phyloP scores from a whole-genome alignment of 2,329 filamentous ascomycete genomes.

The Penicillium sp. region DNA sequence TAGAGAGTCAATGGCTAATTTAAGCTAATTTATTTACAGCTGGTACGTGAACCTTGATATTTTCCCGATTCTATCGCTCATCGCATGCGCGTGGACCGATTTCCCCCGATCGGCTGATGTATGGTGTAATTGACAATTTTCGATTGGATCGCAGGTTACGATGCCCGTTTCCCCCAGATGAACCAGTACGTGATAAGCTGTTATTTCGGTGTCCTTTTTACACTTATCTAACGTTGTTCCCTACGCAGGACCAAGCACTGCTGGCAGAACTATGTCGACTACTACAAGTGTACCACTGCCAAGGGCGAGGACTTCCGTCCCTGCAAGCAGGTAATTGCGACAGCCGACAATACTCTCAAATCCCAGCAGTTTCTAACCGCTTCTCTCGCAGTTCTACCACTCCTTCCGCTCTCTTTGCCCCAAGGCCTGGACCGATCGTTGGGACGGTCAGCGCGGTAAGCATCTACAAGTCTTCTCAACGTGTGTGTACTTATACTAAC shows the following conservation, averaged over 20 bases:
- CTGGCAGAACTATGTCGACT: conserved; percentile 99
- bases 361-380: conserved; percentile 5
- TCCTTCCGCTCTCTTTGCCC: conserved; percentile 98
- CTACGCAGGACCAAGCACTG: conserved; percentile 80
- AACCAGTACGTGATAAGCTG: conserved; percentile 58
- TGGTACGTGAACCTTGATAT: conserved; percentile 44
- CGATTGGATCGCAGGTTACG: conserved; percentile 69
- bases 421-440: conserved; percentile 86
- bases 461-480: conserved; percentile 20
- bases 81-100: conserved; percentile 11
- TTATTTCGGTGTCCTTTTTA: not conserved
- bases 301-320: conserved; percentile 98
- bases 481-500: conserved; percentile 10
- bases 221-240: conserved; percentile 14
- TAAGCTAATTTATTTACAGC: conserved; percentile 47
- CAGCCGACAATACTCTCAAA: not conserved
- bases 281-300: conserved; percentile 98
- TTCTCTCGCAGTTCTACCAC: conserved; percentile 73
- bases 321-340: conserved; percentile 77
- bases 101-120: conserved; percentile 16
- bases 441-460: conserved; percentile 96
- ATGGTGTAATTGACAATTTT: conserved; percentile 33
- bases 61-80: conserved; percentile 13
- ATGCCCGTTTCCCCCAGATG: conserved; percentile 97
- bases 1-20: conserved; percentile 44